Evolutionary conservation across 331 rosid genomes (phyloP).

Genomic region (Acacia pycnantha): DNA sequence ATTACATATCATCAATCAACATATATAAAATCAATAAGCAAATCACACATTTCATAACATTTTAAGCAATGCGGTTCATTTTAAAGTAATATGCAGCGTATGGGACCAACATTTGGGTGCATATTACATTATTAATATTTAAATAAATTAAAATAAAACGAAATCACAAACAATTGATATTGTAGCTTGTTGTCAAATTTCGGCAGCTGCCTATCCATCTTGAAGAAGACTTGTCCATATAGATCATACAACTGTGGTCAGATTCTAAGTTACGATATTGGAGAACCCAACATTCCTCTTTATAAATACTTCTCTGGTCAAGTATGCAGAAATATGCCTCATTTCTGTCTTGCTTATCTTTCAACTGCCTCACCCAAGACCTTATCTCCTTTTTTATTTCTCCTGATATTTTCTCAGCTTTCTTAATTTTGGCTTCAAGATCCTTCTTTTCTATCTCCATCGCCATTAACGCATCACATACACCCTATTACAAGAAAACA

Average conservation of each 20-base stretch:
- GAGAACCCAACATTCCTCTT: background rate
- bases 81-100: background rate
- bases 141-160: background rate
- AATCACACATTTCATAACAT: background rate
- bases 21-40: background rate
- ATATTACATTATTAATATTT: background rate
- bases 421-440: background rate
- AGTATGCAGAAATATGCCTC: background rate
- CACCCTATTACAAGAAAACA: background rate
- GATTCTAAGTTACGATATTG: conserved; percentile 2
- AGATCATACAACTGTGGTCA: background rate
- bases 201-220: background rate
- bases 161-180: background rate
- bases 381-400: background rate
- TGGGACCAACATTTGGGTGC: background rate
- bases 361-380: background rate
- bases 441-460: background rate
- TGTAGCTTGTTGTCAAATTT: background rate
- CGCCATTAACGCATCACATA: background rate
- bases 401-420: background rate
- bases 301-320: background rate
- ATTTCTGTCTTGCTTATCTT: background rate
- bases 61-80: background rate
- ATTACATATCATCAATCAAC: background rate
- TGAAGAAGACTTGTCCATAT: background rate